Percentiles rank a stretch among this genome's conserved stretches.
Evolutionary conservation across 768 basidiomycete species (phyloP).

Genomic region (Leccinum longicurvipes): DNA sequence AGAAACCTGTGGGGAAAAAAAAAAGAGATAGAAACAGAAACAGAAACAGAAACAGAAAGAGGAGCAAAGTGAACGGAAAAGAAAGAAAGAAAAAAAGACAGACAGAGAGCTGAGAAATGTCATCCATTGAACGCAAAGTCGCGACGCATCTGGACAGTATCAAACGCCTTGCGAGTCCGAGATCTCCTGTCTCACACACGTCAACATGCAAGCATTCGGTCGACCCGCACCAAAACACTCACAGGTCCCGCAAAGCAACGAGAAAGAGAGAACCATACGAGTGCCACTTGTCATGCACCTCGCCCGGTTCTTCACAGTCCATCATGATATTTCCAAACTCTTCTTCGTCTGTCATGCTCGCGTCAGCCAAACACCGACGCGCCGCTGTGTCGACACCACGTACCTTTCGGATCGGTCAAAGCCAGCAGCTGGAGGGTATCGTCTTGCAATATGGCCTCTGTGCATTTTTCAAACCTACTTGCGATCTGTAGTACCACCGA

Average conservation of each 20-base stretch:
- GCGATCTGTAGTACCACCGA: conserved; percentile 16
- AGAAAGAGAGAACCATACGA: conserved; percentile 20
- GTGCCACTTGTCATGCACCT: conserved; percentile 18
- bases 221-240: conserved; percentile 2
- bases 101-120: background rate
- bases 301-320: conserved; percentile 16
- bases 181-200: background rate
- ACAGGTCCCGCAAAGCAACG: conserved; percentile 14
- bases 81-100: background rate
- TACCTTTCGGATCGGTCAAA: conserved; percentile 19
- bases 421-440: conserved; percentile 26
- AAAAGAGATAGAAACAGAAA: background rate
- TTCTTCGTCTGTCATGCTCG: conserved; percentile 11
- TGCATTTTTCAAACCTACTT: background rate
- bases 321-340: conserved; percentile 10
- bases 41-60: background rate
- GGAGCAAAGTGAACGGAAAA: too few species aligned
- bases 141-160: conserved; percentile 26
- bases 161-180: conserved; percentile 12
- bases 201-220: background rate
- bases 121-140: conserved; percentile 33
- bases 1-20: background rate
- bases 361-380: background rate
- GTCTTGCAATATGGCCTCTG: conserved; percentile 19
- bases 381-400: background rate